A percentile compares a stretch with the other conserved stretches of the same genome.
These are phyloP conservation scores for Colletotrichum falcatum DNA, from an alignment of 2,329 filamentous ascomycete genomes.

Conservation along the genomic window DNA sequence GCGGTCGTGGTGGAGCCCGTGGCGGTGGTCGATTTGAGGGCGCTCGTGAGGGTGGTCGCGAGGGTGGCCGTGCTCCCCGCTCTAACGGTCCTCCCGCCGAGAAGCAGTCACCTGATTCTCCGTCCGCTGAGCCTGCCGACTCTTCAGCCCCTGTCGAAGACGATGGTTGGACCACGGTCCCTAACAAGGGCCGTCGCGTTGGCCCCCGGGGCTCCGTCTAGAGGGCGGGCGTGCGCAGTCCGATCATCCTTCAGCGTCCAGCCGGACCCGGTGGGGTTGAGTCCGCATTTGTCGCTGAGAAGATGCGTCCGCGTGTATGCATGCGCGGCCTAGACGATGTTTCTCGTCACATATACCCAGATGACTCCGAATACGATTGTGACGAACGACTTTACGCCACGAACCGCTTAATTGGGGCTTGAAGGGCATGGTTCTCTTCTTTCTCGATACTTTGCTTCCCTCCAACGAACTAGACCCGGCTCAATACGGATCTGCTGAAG, in stretches of 20 bases:
- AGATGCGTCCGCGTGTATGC: slow-evolving; percentile 34
- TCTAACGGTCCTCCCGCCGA: slow-evolving; percentile 58
- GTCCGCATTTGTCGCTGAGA: slow-evolving; percentile 31
- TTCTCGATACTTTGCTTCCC: slow-evolving; percentile 34
- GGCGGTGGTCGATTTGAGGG: slow-evolving; percentile 59
- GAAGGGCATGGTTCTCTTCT: slow-evolving; percentile 27
- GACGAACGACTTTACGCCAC: slow-evolving; percentile 40
- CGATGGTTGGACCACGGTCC: slow-evolving; percentile 74
- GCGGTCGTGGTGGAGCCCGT: slow-evolving; percentile 44
- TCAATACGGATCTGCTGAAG: slow-evolving; percentile 29
- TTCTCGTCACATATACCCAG: slow-evolving; percentile 39
- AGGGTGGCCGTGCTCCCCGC: slow-evolving; percentile 59
- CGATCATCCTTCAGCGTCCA: slow-evolving; percentile 35
- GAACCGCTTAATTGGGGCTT: slow-evolving; percentile 39
- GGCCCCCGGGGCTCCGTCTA: slow-evolving; percentile 37
- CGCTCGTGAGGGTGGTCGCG: neutral
- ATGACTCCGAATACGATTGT: slow-evolving; percentile 41
- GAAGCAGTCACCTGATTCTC: slow-evolving; percentile 53
- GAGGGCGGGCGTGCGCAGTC: slow-evolving; percentile 31
- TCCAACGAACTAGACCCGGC: slow-evolving; percentile 25
- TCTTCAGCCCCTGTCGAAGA: slow-evolving; percentile 58
- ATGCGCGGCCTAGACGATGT: slow-evolving; percentile 37
- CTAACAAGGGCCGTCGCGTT: slow-evolving; percentile 43
- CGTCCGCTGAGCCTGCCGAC: slow-evolving; percentile 47
- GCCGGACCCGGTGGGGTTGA: slow-evolving; percentile 29